A percentile compares a stretch with the other conserved stretches of the same genome.
Conservation (phyloP, 352 stramenopile genomes). For the Pythium grandisporangium region DNA sequence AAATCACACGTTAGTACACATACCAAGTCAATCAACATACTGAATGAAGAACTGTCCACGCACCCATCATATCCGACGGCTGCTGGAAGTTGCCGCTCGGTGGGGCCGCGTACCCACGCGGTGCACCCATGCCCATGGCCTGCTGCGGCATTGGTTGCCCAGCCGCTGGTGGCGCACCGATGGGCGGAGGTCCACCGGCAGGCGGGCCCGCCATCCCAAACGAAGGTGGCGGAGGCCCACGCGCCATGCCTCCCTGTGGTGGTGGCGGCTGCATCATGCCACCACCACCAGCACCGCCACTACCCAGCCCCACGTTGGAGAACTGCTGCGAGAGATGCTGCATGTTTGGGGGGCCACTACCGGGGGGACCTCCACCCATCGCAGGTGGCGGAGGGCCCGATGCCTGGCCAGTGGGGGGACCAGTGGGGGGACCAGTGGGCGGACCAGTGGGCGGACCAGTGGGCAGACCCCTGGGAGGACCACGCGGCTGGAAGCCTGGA, state of each 20-base stretch:
- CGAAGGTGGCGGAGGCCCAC: constrained; percentile 8
- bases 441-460: constrained; percentile 15
- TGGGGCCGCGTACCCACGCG: constrained; percentile 14
- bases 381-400: too few species aligned
- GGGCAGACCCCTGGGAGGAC: constrained; percentile 8
- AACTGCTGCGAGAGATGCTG: constrained; percentile 48
- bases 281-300: too few species aligned
- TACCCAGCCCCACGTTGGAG: constrained; percentile 52
- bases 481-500: constrained; percentile 3
- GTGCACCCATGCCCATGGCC: too few species aligned
- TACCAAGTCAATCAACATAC: neutral
- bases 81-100: constrained; percentile 82
- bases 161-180: constrained; percentile 17
- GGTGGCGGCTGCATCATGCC: too few species aligned
- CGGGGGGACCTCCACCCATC: too few species aligned
- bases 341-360: constrained; percentile 7
- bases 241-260: constrained; percentile 1
- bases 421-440: constrained; percentile 13
- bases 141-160: constrained; percentile 8
- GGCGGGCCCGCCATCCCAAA: constrained; percentile 11
- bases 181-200: constrained; percentile 8
- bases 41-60: constrained; percentile 1
- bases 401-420: too few species aligned
- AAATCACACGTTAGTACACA: too few species aligned
- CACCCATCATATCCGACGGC: constrained; percentile 65